These are phyloP conservation scores for Leccinum uliginosum DNA, from an alignment of 768 basidiomycete genomes.

Conservation along the genomic window DNA sequence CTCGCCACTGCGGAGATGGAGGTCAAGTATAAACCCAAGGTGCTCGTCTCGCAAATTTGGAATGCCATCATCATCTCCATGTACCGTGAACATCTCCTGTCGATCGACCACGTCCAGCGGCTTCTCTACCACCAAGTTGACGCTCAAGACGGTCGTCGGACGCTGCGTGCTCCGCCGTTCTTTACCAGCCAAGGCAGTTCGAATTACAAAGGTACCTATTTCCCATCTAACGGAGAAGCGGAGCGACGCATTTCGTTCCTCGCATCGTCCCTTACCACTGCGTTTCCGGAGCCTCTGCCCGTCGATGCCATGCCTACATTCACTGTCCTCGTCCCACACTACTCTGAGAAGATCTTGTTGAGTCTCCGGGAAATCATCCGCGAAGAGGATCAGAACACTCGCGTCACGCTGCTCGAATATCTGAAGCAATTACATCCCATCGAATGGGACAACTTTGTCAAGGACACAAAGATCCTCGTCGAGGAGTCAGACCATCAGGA, in stretches of 20 bases:
- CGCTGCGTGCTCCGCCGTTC: conserved; percentile 94
- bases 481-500: conserved; percentile 73
- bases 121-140: conserved; percentile 97
- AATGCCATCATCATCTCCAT: conserved; percentile 99
- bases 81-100: conserved; percentile 97
- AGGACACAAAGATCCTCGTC: conserved; percentile 97
- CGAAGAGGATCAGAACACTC: conserved; percentile 94
- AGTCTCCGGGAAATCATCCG: conserved; percentile 97
- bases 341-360: conserved; percentile 97
- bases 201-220: conserved; percentile 76
- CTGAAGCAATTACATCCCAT: conserved; percentile 97
- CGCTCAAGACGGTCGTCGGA: conserved; percentile 81
- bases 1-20: conserved; percentile 98
- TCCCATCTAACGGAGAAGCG: conserved; percentile 91
- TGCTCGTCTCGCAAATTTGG: conserved; percentile 98
- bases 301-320: conserved; percentile 99
- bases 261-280: conserved; percentile 93
- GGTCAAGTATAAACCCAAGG: conserved; percentile 99
- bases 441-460: conserved; percentile 99
- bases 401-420: conserved; percentile 96
- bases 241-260: conserved; percentile 99
- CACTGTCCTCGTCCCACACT: conserved; percentile 98
- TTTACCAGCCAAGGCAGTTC: conserved; percentile 88
- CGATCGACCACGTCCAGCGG: conserved; percentile 97
- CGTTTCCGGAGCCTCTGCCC: conserved; percentile 91